A percentile compares a stretch with the other conserved stretches of the same genome.
phyloP scores from a whole-genome alignment of 306 rosid genomes.

The Leucaena leucocephala region DNA sequence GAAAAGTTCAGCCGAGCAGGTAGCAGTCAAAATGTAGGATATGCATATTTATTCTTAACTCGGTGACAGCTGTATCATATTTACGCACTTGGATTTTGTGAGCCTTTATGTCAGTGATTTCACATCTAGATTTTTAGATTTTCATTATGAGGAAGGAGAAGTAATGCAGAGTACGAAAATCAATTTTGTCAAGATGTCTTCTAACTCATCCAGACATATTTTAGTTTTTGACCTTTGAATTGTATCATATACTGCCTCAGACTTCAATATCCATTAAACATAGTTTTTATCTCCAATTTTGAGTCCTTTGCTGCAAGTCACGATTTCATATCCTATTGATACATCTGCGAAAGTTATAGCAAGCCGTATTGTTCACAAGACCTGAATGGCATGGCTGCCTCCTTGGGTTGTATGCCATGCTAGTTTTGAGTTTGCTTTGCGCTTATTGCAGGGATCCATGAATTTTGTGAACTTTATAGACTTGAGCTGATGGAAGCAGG shows the following conservation, averaged over 20 bases:
- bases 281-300: not conserved
- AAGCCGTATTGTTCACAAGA: not conserved
- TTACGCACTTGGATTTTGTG: constrained; percentile 34
- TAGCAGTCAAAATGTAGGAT: constrained; percentile 59
- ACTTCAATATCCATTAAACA: constrained; percentile 7
- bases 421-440: not conserved
- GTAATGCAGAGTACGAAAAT: not conserved
- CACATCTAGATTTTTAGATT: constrained; percentile 6
- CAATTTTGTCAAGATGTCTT: constrained; percentile 15
- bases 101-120: not conserved
- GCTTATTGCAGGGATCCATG: not conserved
- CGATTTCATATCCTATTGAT: not conserved
- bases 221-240: not conserved
- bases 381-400: not conserved
- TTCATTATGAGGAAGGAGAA: constrained; percentile 6
- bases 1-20: constrained; percentile 78
- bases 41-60: constrained; percentile 11
- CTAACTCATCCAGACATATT: not conserved
- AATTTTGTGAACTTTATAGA: not conserved
- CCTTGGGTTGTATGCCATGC: not conserved
- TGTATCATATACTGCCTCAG: not conserved
- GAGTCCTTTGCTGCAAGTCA: not conserved
- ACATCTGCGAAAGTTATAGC: not conserved
- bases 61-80: not conserved
- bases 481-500: not conserved